phyloP scores from a whole-genome alignment of 345 rosid species.

The Eucalyptus pumila region DNA sequence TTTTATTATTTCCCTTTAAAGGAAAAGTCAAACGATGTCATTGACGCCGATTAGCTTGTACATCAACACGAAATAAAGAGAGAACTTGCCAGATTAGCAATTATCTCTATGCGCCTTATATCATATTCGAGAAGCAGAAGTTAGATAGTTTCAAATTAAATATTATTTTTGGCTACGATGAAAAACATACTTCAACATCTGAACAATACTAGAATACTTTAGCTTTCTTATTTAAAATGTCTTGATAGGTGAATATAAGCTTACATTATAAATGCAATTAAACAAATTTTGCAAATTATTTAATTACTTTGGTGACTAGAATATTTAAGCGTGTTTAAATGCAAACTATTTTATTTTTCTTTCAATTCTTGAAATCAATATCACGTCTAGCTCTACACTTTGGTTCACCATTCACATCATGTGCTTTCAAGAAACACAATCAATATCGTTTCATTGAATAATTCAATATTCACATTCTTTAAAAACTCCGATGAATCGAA shows the following conservation, averaged over 20 bases:
- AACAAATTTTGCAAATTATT: background rate
- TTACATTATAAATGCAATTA: background rate
- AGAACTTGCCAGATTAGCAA: background rate
- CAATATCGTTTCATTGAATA: no score
- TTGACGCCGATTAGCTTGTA: background rate
- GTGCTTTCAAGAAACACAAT: background rate
- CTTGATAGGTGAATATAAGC: background rate
- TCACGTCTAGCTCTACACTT: background rate
- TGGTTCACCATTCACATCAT: background rate
- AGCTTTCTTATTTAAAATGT: background rate
- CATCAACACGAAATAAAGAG: background rate
- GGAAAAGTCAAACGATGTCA: background rate
- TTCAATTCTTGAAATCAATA: background rate
- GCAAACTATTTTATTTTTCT: background rate
- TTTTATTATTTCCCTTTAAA: background rate
- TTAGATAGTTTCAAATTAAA: no score
- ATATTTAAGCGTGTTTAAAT: background rate
- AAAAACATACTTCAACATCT: background rate
- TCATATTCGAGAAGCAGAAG: no score
- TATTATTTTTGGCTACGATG: background rate
- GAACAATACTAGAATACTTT: background rate
- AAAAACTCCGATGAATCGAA: background rate
- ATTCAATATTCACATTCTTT: background rate
- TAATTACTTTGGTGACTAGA: background rate
- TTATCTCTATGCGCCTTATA: background rate